Evolutionary conservation across 2,329 filamentous ascomycete species (phyloP).

Genomic region (Venturia asperata): DNA sequence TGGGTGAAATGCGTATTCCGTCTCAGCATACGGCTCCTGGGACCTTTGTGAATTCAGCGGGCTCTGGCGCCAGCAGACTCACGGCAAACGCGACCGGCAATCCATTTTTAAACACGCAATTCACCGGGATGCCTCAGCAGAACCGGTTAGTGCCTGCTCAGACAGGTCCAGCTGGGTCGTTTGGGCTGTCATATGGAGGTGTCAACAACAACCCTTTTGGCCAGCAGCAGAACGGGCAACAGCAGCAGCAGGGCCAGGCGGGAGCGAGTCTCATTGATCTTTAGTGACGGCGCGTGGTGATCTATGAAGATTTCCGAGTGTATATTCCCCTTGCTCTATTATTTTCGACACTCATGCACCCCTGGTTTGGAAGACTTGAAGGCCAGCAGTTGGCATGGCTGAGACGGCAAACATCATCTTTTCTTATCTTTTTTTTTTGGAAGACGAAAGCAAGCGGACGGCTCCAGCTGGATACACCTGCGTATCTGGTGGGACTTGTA

Average conservation of each 20-base stretch:
- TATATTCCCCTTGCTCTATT: constrained; percentile 16
- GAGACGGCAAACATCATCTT: neutral
- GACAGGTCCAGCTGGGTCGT: constrained; percentile 44
- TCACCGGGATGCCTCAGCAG: constrained; percentile 56
- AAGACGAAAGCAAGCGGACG: neutral
- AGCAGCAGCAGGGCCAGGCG: constrained; percentile 28
- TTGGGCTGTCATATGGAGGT: constrained; percentile 37
- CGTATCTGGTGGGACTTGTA: constrained; percentile 4
- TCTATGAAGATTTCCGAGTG: constrained; percentile 2
- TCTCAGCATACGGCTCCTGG: constrained; percentile 94
- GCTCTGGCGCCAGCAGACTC: constrained; percentile 65
- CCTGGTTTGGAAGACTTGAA: neutral
- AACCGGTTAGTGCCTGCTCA: constrained; percentile 42
- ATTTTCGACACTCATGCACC: constrained; percentile 9
- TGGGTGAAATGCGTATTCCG: constrained; percentile 90
- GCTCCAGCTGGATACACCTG: neutral
- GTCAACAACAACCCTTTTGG: constrained; percentile 52
- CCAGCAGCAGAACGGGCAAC: constrained; percentile 38
- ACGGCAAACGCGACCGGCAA: constrained; percentile 61
- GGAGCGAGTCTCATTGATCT: constrained; percentile 57
- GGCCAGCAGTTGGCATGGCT: neutral
- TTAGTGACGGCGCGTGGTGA: constrained; percentile 25
- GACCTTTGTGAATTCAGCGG: constrained; percentile 93
- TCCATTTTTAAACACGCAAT: constrained; percentile 79
- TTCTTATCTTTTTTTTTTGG: neutral